Evolutionary conservation across 129 eudicot genomes (phyloP), one percentile per base, ranked within the genome.

Genomic region (Chrysanthemum seticuspe): DNA sequence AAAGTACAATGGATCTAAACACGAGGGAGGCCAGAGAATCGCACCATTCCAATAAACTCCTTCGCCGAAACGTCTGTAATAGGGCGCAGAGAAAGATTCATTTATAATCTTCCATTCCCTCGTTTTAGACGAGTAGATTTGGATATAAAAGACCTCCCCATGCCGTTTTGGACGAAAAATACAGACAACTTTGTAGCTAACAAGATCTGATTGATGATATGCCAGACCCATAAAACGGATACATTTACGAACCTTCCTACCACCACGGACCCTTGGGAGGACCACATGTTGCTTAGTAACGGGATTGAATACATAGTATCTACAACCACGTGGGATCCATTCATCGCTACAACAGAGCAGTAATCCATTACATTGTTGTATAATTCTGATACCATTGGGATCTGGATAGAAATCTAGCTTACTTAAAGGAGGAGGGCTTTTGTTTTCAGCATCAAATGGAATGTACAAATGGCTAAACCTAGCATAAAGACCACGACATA

Each of bases 41-140:
- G 64, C 14, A 10, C 36, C 64, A 19, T 59, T 21, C 64, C 85
- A 80, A 52, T 77, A 84, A 52, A 77, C 85, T 9, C 76, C 83
- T 15, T 1, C 3, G 0, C 13, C 7, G 5, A 64, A 78, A 14
- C 2, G 2, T 0, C 53, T 21, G 10, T 13, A 5, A 71, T 19
- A 18, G 13, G 14, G 15, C 9, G 15, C 31, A 27, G 7, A 14
- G 63, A 68, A 45, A 70, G 82, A 76, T 2, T 63, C 7, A 2
- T 67, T 40, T 25, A 34, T 31, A 5, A 19, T 16, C 31, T 72
- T 63, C 89, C 86, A 78, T 21, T 29, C 11, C 45, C 80, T 36
- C 0, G 74, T 36, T 1, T 64, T 55, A 0, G 87, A 78, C 0
- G 82, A 77, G 75, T 83, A 86, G 31, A 80, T 54, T 53, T 77